A percentile compares a stretch with the other conserved stretches of the same genome.
phyloP scores from a whole-genome alignment of 2,329 filamentous ascomycete species.

The Cladorrhinum sp. region DNA sequence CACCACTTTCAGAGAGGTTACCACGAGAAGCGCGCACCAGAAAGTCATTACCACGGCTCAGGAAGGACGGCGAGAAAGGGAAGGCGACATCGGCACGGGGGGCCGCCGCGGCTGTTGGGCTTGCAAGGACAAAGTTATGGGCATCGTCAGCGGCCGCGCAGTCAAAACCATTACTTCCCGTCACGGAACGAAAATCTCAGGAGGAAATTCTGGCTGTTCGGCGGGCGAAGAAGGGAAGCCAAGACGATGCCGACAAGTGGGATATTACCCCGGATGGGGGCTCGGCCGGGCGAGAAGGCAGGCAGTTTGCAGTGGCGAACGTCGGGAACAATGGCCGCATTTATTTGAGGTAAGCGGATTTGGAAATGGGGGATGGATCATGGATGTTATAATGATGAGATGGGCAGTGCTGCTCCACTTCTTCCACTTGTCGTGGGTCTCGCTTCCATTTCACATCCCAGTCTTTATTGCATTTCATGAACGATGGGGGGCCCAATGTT shows the following conservation, averaged over 20 bases:
- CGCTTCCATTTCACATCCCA: neutral
- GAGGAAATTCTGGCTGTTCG: constrained; percentile 37
- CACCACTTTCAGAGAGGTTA: constrained; percentile 5
- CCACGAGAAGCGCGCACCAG: constrained; percentile 18
- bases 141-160: constrained; percentile 25
- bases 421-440: neutral
- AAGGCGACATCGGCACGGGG: constrained; percentile 12
- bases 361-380: neutral
- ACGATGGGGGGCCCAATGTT: constrained; percentile 12
- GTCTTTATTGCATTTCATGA: neutral
- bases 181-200: constrained; percentile 46
- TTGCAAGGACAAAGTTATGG: constrained; percentile 30
- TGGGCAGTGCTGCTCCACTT: neutral
- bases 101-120: constrained; percentile 18
- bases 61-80: constrained; percentile 24
- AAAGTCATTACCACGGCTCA: constrained; percentile 23
- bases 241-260: constrained; percentile 52
- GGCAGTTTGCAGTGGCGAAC: constrained; percentile 76
- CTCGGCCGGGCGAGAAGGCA: constrained; percentile 61
- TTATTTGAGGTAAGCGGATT: constrained; percentile 62
- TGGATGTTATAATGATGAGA: constrained; percentile 1
- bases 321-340: constrained; percentile 81
- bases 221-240: constrained; percentile 49
- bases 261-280: constrained; percentile 59
- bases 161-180: constrained; percentile 43